Percentiles rank a stretch among this genome's conserved stretches.
phyloP scores from a whole-genome alignment of 75 land plant genomes.

The Sequoiadendron giganteum region DNA sequence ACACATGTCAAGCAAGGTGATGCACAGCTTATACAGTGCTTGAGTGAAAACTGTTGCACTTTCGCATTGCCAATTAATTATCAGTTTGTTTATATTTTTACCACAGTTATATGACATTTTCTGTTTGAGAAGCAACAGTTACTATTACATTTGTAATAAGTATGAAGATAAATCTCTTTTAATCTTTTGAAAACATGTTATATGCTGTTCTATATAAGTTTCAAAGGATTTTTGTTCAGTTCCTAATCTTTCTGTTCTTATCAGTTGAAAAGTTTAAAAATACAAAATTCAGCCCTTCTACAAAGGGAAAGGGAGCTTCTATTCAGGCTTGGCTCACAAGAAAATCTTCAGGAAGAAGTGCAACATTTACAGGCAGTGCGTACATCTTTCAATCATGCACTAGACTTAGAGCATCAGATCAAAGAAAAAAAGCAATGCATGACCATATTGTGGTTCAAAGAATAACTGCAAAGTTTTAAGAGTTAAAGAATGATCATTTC shows the following conservation, averaged over 20 bases:
- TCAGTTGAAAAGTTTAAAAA: conserved; percentile 40
- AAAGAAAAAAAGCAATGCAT: background rate
- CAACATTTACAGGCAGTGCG: conserved; percentile 41
- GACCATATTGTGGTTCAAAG: background rate
- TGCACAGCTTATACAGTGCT: too few species aligned
- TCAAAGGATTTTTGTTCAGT: background rate
- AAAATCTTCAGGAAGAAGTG: conserved; percentile 32
- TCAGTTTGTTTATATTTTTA: background rate
- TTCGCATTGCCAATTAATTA: background rate
- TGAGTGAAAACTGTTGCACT: background rate
- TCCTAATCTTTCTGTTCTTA: background rate
- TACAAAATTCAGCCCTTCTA: conserved; percentile 29
- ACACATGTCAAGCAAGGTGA: background rate
- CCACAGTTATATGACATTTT: background rate
- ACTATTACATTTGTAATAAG: background rate
- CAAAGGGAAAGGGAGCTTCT: conserved; percentile 28
- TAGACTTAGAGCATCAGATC: background rate
- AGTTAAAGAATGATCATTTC: background rate
- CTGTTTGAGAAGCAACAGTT: background rate
- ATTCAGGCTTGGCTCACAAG: conserved; percentile 28
- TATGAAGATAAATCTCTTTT: background rate
- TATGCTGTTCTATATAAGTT: background rate
- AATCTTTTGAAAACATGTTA: background rate
- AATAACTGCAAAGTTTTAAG: background rate
- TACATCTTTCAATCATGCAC: background rate